phyloP scores from a whole-genome alignment of 371 early-diverging fungal genomes.

The Mucor mucedo region DNA sequence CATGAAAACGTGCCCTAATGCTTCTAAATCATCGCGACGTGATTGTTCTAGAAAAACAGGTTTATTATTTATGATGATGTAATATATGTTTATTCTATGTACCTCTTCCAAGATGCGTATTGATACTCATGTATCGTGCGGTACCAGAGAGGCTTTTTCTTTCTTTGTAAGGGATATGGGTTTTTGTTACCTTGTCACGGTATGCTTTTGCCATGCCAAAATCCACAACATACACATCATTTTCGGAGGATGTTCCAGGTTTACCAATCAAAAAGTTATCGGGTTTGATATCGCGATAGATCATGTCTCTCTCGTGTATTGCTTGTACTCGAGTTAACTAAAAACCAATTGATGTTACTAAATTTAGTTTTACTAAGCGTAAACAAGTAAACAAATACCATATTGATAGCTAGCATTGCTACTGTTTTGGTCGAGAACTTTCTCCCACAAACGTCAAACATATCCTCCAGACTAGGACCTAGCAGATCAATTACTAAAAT shows the following conservation, averaged over 20 bases:
- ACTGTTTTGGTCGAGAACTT: constrained; percentile 91
- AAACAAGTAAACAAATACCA: constrained; percentile 58
- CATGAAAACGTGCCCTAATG: constrained; percentile 91
- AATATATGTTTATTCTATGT: background rate
- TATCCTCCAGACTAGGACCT: constrained; percentile 92
- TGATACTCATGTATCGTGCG: constrained; percentile 91
- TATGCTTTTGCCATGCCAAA: constrained; percentile 94
- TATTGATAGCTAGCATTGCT: constrained; percentile 92
- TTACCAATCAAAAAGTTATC: constrained; percentile 95
- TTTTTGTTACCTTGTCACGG: constrained; percentile 77
- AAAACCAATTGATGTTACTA: background rate
- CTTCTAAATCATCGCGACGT: constrained; percentile 93
- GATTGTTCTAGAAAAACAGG: constrained; percentile 71
- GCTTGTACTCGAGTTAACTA: constrained; percentile 86
- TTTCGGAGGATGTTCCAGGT: constrained; percentile 51
- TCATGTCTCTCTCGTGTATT: constrained; percentile 91
- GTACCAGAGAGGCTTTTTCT: constrained; percentile 89
- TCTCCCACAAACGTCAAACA: constrained; percentile 91
- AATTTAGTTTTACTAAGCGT: background rate
- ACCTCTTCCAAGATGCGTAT: constrained; percentile 85
- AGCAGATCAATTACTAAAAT: constrained; percentile 93
- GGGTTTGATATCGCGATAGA: constrained; percentile 99
- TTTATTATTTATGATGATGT: background rate
- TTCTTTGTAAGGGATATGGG: constrained; percentile 83
- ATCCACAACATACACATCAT: constrained; percentile 74